phyloP scores from a whole-genome alignment of 768 basidiomycete species.

The Suillus plorans region DNA sequence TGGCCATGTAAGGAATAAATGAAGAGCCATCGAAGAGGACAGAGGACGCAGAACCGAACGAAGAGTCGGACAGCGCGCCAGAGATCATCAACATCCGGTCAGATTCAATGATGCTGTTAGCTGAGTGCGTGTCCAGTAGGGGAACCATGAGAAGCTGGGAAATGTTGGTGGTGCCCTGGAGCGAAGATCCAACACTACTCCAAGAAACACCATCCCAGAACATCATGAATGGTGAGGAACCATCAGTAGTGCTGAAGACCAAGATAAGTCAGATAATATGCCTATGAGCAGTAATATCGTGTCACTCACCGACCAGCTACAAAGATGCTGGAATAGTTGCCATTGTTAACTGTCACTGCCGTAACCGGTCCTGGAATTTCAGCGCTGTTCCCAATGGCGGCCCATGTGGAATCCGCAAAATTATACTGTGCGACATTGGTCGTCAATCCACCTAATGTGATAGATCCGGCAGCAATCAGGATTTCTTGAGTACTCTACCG shows the following conservation, averaged over 20 bases:
- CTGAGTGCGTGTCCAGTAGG: conserved; percentile 68
- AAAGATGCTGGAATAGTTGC: conserved; percentile 82
- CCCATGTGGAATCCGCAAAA: conserved; percentile 77
- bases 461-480: conserved; percentile 79
- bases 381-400: conserved; percentile 53
- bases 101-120: conserved; percentile 69
- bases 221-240: conserved; percentile 66
- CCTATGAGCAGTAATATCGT: neutral
- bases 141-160: conserved; percentile 91
- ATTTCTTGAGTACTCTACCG: conserved; percentile 60
- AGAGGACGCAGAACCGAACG: conserved; percentile 78
- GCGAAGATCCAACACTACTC: conserved; percentile 59
- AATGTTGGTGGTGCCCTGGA: conserved; percentile 61
- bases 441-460: conserved; percentile 58
- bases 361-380: conserved; percentile 88
- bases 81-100: conserved; percentile 92
- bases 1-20: conserved; percentile 80
- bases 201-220: conserved; percentile 86
- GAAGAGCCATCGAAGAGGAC: conserved; percentile 84
- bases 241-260: conserved; percentile 49
- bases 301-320: conserved; percentile 77
- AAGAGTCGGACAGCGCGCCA: conserved; percentile 66
- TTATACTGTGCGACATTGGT: conserved; percentile 75
- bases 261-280: neutral
- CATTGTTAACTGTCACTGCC: conserved; percentile 81